Base-by-base conservation (phyloP, 352 stramenopile species). In the Phytophthora melonis region DNA sequence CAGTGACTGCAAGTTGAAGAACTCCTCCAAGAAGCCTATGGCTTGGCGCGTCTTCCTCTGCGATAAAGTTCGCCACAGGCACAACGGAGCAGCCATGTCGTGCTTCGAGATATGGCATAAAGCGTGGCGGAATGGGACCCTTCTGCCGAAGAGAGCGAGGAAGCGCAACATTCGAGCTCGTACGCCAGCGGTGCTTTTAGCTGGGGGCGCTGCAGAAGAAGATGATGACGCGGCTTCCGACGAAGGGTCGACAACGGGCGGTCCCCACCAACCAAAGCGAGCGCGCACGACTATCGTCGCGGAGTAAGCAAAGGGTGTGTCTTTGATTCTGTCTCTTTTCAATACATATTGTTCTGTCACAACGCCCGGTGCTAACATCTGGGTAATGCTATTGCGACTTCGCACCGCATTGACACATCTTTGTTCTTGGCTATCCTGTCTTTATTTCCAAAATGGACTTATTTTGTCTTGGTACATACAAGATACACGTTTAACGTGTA, bases 91-190 rank as follows among this genome's bases (percentile, higher is more conserved):
- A 19, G n/a, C 59, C 1, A 69, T 74, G 59, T 52, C 53, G 7
- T 68, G 59, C 32, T 69, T 74, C 23, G 66, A 74, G 1, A 68
- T 74, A n/a, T n/a, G n/a, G n/a, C n/a, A 61, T 50, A 36, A 58
- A 30, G 53, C 19, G 5, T 67, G 66, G 36, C 1, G 50, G 5
- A 72, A 72, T 32, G 50, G 58, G 1, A 63, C 49, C 10, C 5
- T 61, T 0, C 58, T 67, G 18, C 52, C 66, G 3, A 41, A 23
- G 30, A 27, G 10, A 9, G 34, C 58, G 1, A 3, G 34, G 2
- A 73, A 59, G 45, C 50, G 66, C 1, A 67, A 58, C 1, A 67
- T 73, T 18, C 50, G 52, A 2, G 66, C 66, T 13, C 57, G 58
- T 11, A 68, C 25, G n/a, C 66, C 57, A 27, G 25, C 25, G 25